Base-by-base conservation (phyloP, 768 basidiomycete species). In the Tylopilus cervinicoccineus region DNA sequence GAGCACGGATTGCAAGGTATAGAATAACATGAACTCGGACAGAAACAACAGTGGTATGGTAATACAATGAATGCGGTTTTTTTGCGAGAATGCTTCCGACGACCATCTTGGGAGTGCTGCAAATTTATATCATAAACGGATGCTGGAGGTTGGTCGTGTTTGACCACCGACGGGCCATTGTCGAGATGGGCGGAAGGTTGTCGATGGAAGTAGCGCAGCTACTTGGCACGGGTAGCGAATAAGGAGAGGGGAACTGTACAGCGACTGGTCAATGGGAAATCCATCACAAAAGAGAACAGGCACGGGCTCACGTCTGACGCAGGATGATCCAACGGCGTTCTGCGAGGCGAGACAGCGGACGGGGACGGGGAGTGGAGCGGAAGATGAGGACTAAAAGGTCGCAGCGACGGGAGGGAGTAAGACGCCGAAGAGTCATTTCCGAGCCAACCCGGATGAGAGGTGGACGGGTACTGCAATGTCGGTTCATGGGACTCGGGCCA, bases 121-220 rank as follows among this genome's bases (percentile, higher is more conserved):
- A 24, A 37, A 31, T 65, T 65, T 68, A 66, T 63, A 67, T 52
- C 55, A 70, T 57, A 16, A 71, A 71, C 10, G 63, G 62, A 17
- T 66, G 58, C 22, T 67, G 67, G 23, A 63, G 55, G 17, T 53
- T 66, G 6, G 64, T 56, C n/a, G 70, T 58, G 34, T 54, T 59
- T 2, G 71, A 64, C 70, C 70, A 71, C 17, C 70, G 65, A 32
- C 70, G 63, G n/a, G 62, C 57, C 57, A 72, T 57, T 2, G 67
- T 57, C 3, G 70, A 68, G 41, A 69, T 70, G 39, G 67, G 56
- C 0, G 65, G 65, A 10, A 67, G 60, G 48, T 65, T 67, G 39
- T 66, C 65, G 17, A 66, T 54, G 4, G 65, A 53, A n/a, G 65
- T 55, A 54, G 62, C 51, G 38, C 65, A 69, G 56, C 55, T 59